Evolutionary conservation across 75 land plant genomes (phyloP).

Genomic region (Cryptomeria japonica): DNA sequence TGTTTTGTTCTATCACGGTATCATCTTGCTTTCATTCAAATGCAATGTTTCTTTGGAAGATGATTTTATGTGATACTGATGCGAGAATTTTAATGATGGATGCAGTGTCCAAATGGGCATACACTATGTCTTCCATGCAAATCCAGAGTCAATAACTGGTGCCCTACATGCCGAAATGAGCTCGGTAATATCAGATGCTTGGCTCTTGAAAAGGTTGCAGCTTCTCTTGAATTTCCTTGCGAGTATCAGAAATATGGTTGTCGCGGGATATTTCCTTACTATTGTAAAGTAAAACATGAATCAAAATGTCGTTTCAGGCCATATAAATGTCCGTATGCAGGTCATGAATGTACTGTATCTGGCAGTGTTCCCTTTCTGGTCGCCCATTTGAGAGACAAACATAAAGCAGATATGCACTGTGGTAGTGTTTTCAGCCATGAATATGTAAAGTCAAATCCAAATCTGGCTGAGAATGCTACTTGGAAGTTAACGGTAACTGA

Average conservation of each 20-base stretch:
- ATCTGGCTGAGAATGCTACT: conserved; percentile 77
- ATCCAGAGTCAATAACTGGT: conserved; percentile 65
- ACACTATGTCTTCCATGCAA: conserved; percentile 73
- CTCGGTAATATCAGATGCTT: conserved; percentile 78
- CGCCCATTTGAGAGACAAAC: conserved; percentile 62
- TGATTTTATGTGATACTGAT: background rate
- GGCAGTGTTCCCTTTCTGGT: conserved; percentile 68
- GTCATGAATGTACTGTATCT: conserved; percentile 68
- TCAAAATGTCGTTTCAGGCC: conserved; percentile 65
- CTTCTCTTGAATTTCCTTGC: conserved; percentile 73
- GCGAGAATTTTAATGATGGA: background rate
- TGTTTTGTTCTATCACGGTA: background rate
- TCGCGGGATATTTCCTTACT: conserved; percentile 65
- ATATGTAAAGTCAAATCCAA: conserved; percentile 73
- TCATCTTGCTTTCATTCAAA: background rate
- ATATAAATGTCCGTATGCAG: conserved; percentile 75
- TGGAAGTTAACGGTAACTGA: conserved; percentile 76
- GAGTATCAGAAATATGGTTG: conserved; percentile 66
- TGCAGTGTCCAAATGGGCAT: conserved; percentile 80
- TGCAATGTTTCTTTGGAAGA: background rate
- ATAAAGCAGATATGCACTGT: conserved; percentile 80
- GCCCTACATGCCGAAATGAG: conserved; percentile 74
- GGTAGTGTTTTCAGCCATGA: conserved; percentile 74
- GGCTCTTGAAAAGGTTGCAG: conserved; percentile 76
- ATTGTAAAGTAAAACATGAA: conserved; percentile 76